phyloP scores from a whole-genome alignment of 106 monocot species.

The Amphibolis antarctica region DNA sequence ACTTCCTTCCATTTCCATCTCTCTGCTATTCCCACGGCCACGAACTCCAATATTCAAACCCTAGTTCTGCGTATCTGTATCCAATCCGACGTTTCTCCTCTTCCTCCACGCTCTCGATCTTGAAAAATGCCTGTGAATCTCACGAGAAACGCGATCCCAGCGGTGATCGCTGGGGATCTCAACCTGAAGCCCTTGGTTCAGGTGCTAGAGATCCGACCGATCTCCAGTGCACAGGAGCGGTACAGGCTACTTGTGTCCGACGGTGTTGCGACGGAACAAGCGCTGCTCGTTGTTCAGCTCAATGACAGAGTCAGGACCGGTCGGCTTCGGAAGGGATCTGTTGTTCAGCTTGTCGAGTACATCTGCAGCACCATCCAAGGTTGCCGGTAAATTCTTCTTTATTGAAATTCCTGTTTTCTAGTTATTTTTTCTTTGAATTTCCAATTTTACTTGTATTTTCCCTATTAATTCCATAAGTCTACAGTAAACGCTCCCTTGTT shows the following conservation, averaged over 20 bases:
- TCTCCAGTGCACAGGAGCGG: conserved; percentile 35
- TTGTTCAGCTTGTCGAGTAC: conserved; percentile 87
- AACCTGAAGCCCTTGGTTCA: conserved; percentile 83
- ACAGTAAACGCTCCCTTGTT: conserved; percentile 19
- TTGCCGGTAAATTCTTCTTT: conserved; percentile 26
- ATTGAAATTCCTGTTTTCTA: neutral
- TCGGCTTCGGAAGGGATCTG: conserved; percentile 33
- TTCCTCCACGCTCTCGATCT: neutral
- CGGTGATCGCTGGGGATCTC: conserved; percentile 45
- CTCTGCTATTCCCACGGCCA: neutral
- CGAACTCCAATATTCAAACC: neutral
- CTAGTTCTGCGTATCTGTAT: too few relatives aligned
- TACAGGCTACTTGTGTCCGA: conserved; percentile 67
- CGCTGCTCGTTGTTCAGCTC: conserved; percentile 66
- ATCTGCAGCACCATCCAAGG: conserved; percentile 52
- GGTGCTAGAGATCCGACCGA: conserved; percentile 43
- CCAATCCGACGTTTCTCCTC: too few relatives aligned
- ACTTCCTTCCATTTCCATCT: neutral
- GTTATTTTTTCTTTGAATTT: neutral
- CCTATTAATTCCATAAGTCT: too few relatives aligned
- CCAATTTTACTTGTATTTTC: neutral
- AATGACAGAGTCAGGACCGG: conserved; percentile 37
- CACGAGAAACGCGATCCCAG: conserved; percentile 56
- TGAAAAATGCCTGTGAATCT: conserved; percentile 38
- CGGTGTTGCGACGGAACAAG: conserved; percentile 42